These are phyloP conservation scores for Galerina marginata DNA, from an alignment of 768 basidiomycete genomes.

Conservation along the genomic window DNA sequence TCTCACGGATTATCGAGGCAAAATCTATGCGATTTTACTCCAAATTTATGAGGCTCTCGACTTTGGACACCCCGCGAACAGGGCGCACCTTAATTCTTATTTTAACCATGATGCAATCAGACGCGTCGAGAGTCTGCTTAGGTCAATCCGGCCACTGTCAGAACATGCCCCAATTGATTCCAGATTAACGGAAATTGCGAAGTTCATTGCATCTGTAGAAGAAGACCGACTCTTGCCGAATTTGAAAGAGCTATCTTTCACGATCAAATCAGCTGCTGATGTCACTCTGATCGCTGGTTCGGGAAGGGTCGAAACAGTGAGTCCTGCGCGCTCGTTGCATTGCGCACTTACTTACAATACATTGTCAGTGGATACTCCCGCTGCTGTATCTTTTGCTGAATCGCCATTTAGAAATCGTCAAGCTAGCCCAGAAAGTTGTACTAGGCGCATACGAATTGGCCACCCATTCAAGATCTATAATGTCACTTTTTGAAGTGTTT, in stretches of 20 bases:
- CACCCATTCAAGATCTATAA: conserved; percentile 6
- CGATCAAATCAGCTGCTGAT: conserved; percentile 17
- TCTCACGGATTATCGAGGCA: conserved; percentile 19
- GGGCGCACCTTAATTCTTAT: conserved; percentile 12
- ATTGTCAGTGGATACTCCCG: conserved; percentile 26
- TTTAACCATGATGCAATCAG: conserved; percentile 4
- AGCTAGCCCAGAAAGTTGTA: conserved; percentile 1
- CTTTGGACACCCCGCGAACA: conserved; percentile 19
- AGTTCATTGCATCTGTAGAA: not conserved
- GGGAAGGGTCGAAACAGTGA: conserved; percentile 23
- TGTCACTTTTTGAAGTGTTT: conserved; percentile 16
- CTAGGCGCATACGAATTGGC: conserved; percentile 10
- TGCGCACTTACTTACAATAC: not conserved
- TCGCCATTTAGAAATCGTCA: conserved; percentile 22
- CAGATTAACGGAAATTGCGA: conserved; percentile 7
- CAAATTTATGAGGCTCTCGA: conserved; percentile 17
- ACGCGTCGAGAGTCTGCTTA: conserved; percentile 18
- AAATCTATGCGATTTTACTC: conserved; percentile 19
- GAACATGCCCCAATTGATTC: not conserved
- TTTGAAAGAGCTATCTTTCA: conserved; percentile 17
- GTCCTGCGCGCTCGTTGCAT: not conserved
- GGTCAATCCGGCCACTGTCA: conserved; percentile 16
- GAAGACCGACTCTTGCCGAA: conserved; percentile 19
- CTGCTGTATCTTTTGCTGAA: conserved; percentile 24
- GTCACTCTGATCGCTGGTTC: conserved; percentile 20